These are phyloP conservation scores for Trichosporon faecale DNA, from an alignment of 1,284 basidiomycete species.

Conservation along the genomic window DNA sequence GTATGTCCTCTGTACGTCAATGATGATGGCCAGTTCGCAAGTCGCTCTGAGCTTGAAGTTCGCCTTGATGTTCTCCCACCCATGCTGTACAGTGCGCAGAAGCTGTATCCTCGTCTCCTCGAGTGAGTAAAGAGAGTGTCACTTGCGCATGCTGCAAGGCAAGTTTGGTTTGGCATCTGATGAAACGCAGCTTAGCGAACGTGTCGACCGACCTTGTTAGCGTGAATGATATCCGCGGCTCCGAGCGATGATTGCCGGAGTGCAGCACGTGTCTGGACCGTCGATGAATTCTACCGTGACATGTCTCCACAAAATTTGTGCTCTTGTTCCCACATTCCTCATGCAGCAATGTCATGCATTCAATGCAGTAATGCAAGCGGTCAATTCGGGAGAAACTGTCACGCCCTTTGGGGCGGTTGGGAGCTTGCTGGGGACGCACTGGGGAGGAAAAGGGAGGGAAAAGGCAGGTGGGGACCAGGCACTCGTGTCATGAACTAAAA, in stretches of 20 bases:
- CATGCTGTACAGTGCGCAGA: no score
- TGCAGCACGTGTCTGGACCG: not conserved
- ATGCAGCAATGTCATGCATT: not conserved
- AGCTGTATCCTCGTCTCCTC: no score
- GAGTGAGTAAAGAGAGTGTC: no score
- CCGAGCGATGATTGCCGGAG: not conserved
- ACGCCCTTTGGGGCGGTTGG: not conserved
- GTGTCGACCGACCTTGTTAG: not conserved
- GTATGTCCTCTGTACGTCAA: no score
- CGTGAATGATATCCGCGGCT: not conserved
- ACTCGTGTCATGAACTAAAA: not conserved
- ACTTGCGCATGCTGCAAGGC: no score
- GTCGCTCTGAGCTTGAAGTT: no score
- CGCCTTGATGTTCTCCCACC: no score
- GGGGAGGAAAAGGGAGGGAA: not conserved
- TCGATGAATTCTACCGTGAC: not conserved
- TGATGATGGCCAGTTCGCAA: no score
- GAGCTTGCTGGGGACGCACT: no score
- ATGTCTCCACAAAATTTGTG: not conserved
- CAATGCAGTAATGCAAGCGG: not conserved
- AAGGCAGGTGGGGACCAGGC: not conserved
- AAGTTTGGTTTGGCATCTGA: no score
- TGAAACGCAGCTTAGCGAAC: not conserved
- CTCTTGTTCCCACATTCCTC: not conserved
- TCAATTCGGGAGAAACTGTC: not conserved